Evolutionary conservation across 2,329 filamentous ascomycete species (phyloP).

Genomic region (Cercospora brassicicola): DNA sequence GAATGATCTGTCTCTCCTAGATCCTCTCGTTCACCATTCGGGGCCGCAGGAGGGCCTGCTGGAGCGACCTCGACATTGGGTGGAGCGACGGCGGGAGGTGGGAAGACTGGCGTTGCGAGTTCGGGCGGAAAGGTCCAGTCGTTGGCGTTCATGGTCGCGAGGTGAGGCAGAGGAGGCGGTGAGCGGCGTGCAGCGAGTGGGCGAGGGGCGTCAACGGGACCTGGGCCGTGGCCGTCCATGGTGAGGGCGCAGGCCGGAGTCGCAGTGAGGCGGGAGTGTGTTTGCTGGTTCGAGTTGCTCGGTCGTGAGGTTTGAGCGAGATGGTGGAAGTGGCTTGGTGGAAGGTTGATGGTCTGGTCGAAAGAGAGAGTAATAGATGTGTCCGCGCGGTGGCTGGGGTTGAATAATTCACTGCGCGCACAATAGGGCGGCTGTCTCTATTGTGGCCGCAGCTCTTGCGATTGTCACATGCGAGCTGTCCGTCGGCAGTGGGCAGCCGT

Average conservation of each 20-base stretch:
- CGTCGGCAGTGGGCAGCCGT: background rate
- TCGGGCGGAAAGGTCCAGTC: slow-evolving; percentile 3
- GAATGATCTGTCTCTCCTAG: slow-evolving; percentile 19
- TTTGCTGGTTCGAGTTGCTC: background rate
- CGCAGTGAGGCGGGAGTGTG: background rate
- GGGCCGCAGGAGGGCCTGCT: background rate
- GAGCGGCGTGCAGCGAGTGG: slow-evolving; percentile 3
- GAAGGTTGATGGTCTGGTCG: background rate
- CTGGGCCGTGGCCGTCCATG: background rate
- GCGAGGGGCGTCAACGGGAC: background rate
- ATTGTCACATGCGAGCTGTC: slow-evolving; percentile 10
- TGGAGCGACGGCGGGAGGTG: slow-evolving; percentile 5
- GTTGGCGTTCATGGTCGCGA: slow-evolving; percentile 1
- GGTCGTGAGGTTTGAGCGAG: background rate
- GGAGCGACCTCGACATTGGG: slow-evolving; percentile 6
- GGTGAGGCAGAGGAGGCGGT: slow-evolving; percentile 2
- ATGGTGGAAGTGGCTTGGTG: background rate
- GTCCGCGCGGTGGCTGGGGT: background rate
- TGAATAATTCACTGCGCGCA: background rate
- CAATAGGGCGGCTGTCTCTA: slow-evolving; percentile 5
- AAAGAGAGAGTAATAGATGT: background rate
- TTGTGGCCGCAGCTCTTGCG: slow-evolving; percentile 4
- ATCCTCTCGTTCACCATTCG: background rate
- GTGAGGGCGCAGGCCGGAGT: background rate
- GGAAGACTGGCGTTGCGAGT: slow-evolving; percentile 6